phyloP scores from a whole-genome alignment of 2,329 filamentous ascomycete species.

The Beauveria rudraprayagi region DNA sequence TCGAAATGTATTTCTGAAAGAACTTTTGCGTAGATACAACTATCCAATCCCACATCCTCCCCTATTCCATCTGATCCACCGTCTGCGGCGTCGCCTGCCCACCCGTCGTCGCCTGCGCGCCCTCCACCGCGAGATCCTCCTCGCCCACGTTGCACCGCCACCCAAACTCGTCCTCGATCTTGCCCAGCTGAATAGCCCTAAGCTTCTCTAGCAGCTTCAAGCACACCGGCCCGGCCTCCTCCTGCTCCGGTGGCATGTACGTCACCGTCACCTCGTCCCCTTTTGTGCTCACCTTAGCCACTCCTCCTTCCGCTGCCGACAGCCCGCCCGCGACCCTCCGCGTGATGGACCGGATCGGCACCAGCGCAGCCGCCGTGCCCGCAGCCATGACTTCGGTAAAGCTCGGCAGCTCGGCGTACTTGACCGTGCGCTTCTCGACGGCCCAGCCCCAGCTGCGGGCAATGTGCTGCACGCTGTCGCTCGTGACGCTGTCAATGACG shows the following conservation, averaged over 20 bases:
- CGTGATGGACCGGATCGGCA: slow-evolving; percentile 87
- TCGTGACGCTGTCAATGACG: slow-evolving; percentile 82
- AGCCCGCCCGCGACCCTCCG: slow-evolving; percentile 37
- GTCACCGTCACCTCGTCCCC: slow-evolving; percentile 41
- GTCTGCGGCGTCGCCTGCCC: slow-evolving; percentile 18
- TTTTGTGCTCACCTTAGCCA: slow-evolving; percentile 31
- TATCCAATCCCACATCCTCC: not conserved
- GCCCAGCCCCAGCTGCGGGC: slow-evolving; percentile 73
- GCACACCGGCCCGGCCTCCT: slow-evolving; percentile 68
- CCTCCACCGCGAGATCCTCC: slow-evolving; percentile 36
- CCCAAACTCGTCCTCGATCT: slow-evolving; percentile 65
- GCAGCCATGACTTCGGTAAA: slow-evolving; percentile 78
- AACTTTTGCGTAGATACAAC: not conserved
- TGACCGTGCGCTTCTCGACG: slow-evolving; percentile 67
- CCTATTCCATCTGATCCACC: slow-evolving; percentile 27
- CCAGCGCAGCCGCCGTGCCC: slow-evolving; percentile 82
- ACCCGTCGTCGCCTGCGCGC: slow-evolving; percentile 14
- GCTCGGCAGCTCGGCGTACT: slow-evolving; percentile 46
- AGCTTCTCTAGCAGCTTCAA: slow-evolving; percentile 65
- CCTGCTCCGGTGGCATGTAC: slow-evolving; percentile 46
- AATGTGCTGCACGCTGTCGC: slow-evolving; percentile 68
- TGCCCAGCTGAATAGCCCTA: slow-evolving; percentile 79
- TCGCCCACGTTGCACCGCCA: slow-evolving; percentile 53
- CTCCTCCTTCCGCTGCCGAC: slow-evolving; percentile 11
- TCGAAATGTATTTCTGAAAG: too few relatives aligned